A percentile compares a stretch with the other conserved stretches of the same genome.
Conservation (phyloP, 2,329 filamentous ascomycete genomes). For the Emericellopsis cladophorae region DNA sequence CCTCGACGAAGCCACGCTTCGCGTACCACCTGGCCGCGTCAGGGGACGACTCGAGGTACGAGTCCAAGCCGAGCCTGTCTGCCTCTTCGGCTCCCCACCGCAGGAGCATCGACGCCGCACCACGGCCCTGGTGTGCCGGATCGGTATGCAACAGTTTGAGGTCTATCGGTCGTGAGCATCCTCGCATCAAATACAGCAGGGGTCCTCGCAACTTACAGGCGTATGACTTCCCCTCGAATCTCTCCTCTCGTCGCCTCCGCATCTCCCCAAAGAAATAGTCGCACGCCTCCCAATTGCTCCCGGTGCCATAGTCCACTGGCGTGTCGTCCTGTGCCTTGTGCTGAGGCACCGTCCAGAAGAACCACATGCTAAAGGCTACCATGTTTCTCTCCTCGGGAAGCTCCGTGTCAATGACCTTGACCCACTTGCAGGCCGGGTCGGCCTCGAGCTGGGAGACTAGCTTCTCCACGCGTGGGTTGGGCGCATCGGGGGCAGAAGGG, state of each 20-base stretch:
- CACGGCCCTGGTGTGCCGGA: conserved; percentile 16
- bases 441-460: conserved; percentile 9
- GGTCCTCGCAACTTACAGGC: conserved; percentile 16
- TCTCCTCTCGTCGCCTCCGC: conserved; percentile 14
- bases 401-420: conserved; percentile 21
- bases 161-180: conserved; percentile 10
- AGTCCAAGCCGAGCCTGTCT: conserved; percentile 19
- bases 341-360: conserved; percentile 13
- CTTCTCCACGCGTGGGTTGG: conserved; percentile 8
- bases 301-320: conserved; percentile 10
- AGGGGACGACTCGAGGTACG: conserved; percentile 21
- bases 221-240: conserved; percentile 17
- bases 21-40: conserved; percentile 19
- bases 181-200: not conserved
- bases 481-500: conserved; percentile 7
- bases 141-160: conserved; percentile 24
- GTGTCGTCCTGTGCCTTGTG: conserved; percentile 10
- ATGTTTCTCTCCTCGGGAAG: conserved; percentile 13
- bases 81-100: conserved; percentile 20
- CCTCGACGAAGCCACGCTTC: conserved; percentile 19
- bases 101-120: conserved; percentile 8
- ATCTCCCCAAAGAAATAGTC: conserved; percentile 17
- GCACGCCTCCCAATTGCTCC: conserved; percentile 18
- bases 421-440: conserved; percentile 17
- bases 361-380: conserved; percentile 23